phyloP scores from a whole-genome alignment of 2,329 filamentous ascomycete genomes.

The Calonectria pseudoturangicola region DNA sequence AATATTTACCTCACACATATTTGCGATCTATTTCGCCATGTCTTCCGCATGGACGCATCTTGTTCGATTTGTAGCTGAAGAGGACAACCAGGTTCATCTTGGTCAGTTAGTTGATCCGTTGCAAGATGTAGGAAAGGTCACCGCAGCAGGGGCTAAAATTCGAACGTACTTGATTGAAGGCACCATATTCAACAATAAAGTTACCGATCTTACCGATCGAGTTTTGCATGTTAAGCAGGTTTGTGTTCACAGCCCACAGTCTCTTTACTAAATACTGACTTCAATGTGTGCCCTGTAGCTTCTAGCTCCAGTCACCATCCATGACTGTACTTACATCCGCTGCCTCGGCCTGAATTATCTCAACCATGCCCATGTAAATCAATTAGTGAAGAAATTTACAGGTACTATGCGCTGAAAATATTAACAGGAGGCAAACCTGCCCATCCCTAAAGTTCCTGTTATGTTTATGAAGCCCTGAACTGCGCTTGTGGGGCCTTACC shows the following conservation, averaged over 20 bases:
- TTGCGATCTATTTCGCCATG: neutral
- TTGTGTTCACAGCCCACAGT: no score
- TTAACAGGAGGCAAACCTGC: constrained; percentile 18
- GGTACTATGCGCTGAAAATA: neutral
- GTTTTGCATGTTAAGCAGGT: neutral
- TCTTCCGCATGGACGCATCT: constrained; percentile 23
- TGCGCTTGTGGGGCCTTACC: neutral
- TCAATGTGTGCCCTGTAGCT: constrained; percentile 5
- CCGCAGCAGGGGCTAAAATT: constrained; percentile 4
- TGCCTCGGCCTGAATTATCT: constrained; percentile 32
- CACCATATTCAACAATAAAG: constrained; percentile 16
- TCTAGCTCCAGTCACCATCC: constrained; percentile 5
- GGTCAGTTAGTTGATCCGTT: constrained; percentile 31
- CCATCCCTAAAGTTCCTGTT: constrained; percentile 18
- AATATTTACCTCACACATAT: no score
- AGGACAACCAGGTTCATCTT: constrained; percentile 3
- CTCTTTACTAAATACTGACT: neutral
- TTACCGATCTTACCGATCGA: constrained; percentile 30
- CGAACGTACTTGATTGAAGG: constrained; percentile 30
- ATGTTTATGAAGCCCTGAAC: constrained; percentile 32
- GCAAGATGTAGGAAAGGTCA: constrained; percentile 25
- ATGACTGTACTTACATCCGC: constrained; percentile 27
- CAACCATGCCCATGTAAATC: constrained; percentile 29
- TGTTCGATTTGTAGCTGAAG: constrained; percentile 22
- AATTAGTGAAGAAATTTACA: no score